These are phyloP conservation scores for Galerina sulciceps DNA, from an alignment of 768 basidiomycete genomes.

Conservation along the genomic window DNA sequence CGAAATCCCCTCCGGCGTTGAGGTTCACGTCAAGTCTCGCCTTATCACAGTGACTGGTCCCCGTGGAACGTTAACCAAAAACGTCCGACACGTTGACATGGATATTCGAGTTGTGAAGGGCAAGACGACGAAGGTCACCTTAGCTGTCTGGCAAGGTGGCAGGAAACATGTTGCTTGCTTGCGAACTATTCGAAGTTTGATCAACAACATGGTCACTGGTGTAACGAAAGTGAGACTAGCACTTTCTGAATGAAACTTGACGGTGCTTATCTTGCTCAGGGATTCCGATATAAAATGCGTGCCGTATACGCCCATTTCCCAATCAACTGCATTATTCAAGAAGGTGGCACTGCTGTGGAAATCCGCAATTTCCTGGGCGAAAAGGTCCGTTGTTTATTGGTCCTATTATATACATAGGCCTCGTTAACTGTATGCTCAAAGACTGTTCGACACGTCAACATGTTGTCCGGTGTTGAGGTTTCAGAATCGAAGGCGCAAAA, in stretches of 20 bases:
- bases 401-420: neutral
- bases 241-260: neutral
- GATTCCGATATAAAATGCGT: slow-evolving; percentile 99
- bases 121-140: slow-evolving; percentile 78
- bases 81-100: slow-evolving; percentile 92
- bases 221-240: slow-evolving; percentile 79
- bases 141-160: slow-evolving; percentile 97
- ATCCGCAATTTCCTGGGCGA: slow-evolving; percentile 96
- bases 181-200: slow-evolving; percentile 92
- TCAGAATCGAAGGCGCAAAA: slow-evolving; percentile 90
- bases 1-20: slow-evolving; percentile 84
- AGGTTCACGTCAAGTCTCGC: slow-evolving; percentile 88
- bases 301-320: slow-evolving; percentile 99
- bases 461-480: slow-evolving; percentile 88
- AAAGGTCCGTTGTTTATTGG: slow-evolving; percentile 63
- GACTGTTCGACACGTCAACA: slow-evolving; percentile 90
- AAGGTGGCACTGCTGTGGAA: slow-evolving; percentile 71
- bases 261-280: slow-evolving; percentile 49
- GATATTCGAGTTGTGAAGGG: slow-evolving; percentile 85
- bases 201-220: slow-evolving; percentile 97
- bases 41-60: slow-evolving; percentile 92
- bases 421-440: slow-evolving; percentile 31
- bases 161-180: slow-evolving; percentile 99
- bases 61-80: slow-evolving; percentile 90
- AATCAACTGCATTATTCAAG: slow-evolving; percentile 96